Conservation (phyloP, 805 yeast species). For the Zygosaccharomyces pseudorouxii region DNA sequence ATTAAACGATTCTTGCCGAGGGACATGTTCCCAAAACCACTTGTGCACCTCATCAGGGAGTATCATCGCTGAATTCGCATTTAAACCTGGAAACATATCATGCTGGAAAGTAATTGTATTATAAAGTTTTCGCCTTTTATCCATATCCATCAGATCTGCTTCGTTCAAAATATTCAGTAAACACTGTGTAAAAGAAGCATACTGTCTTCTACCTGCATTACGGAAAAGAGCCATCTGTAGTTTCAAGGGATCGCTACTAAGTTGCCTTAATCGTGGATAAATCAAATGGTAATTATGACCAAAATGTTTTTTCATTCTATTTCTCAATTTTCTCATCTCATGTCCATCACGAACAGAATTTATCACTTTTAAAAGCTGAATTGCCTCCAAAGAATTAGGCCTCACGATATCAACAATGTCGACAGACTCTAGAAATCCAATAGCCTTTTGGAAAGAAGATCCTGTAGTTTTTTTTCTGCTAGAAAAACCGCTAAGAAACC, state of each 20-base stretch:
- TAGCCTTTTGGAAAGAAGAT: not conserved
- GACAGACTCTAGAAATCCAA: constrained; percentile 1
- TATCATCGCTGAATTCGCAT: constrained; percentile 11
- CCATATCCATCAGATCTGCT: not conserved
- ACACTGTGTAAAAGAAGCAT: constrained; percentile 10
- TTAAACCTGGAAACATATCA: constrained; percentile 14
- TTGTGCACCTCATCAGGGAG: constrained; percentile 24
- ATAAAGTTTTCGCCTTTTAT: constrained; percentile 18
- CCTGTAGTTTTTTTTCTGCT: not conserved
- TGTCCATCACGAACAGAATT: constrained; percentile 7
- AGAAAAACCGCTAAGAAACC: not conserved
- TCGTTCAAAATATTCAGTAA: constrained; percentile 5
- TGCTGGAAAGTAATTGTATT: constrained; percentile 20
- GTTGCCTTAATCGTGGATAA: constrained; percentile 1
- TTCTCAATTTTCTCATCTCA: constrained; percentile 16
- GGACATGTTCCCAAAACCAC: constrained; percentile 27
- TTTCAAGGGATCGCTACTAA: constrained; percentile 5
- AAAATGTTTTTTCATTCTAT: constrained; percentile 12
- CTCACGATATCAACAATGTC: constrained; percentile 1
- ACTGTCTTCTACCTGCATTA: constrained; percentile 14
- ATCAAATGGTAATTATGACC: constrained; percentile 9
- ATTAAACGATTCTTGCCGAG: constrained; percentile 16
- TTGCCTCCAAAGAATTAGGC: constrained; percentile 6
- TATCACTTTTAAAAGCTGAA: constrained; percentile 5
- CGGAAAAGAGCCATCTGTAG: constrained; percentile 16